phyloP scores from a whole-genome alignment of 139 green algal genomes.

The Trebouxia sp. region DNA sequence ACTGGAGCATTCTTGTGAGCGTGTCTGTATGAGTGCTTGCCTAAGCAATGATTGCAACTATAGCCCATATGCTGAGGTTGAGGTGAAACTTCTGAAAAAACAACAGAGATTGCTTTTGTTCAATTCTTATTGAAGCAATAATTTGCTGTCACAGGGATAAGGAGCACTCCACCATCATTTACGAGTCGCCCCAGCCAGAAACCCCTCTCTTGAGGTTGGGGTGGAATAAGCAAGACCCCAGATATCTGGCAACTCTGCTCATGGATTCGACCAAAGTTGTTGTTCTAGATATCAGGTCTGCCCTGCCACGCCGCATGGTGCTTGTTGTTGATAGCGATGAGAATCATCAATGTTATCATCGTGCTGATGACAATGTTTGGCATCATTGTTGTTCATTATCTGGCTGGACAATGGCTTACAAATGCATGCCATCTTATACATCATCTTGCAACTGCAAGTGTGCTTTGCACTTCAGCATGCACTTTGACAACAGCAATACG shows the following conservation, averaged over 20 bases:
- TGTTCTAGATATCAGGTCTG: conserved; percentile 37
- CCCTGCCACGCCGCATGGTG: no score
- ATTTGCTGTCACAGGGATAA: conserved; percentile 73
- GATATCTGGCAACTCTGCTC: conserved; percentile 92
- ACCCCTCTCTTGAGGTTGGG: conserved; percentile 89
- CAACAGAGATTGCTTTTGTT: background rate
- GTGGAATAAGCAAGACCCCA: conserved; percentile 98
- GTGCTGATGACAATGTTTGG: no score
- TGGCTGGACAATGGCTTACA: no score
- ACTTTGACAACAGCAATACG: no score
- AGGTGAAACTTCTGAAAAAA: background rate
- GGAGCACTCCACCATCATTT: conserved; percentile 98
- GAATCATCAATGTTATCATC: no score
- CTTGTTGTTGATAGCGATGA: no score
- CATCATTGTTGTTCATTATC: no score
- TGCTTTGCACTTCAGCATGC: no score
- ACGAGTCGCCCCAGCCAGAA: conserved; percentile 80
- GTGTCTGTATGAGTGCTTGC: background rate
- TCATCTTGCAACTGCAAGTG: no score
- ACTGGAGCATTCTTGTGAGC: background rate
- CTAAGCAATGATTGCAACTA: background rate
- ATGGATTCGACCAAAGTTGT: conserved; percentile 68
- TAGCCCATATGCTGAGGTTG: background rate
- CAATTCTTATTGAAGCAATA: conserved; percentile 77
- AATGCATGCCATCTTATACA: no score